A percentile compares a stretch with the other conserved stretches of the same genome.
These are phyloP conservation scores for Allomyces macrogynus DNA, from an alignment of 192 early-diverging fungal genomes.

Conservation along the genomic window DNA sequence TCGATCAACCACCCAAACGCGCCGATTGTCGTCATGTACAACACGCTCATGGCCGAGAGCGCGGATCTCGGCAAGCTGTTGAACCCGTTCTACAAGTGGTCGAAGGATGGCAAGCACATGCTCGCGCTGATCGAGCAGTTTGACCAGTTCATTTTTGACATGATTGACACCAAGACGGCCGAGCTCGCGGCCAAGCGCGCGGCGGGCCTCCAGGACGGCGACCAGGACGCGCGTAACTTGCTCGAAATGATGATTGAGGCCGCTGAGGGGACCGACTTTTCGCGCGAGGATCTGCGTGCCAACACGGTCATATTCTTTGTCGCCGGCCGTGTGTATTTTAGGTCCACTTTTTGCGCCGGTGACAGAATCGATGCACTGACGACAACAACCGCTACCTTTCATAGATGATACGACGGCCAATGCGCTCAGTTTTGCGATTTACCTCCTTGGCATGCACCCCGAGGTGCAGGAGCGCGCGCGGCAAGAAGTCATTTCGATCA, in stretches of 20 bases:
- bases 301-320: background rate
- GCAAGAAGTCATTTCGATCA: background rate
- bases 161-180: background rate
- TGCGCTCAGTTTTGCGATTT: background rate
- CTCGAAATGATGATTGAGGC: background rate
- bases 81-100: background rate
- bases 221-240: background rate
- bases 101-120: background rate
- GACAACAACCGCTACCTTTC: background rate
- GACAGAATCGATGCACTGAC: no score
- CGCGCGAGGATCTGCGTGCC: background rate
- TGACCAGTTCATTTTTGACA: background rate
- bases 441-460: background rate
- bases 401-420: background rate
- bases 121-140: background rate
- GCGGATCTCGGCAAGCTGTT: background rate
- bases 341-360: background rate
- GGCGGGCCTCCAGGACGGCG: background rate
- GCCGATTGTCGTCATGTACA: background rate
- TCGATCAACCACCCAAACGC: background rate
- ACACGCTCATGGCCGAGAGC: background rate
- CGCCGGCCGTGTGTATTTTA: background rate
- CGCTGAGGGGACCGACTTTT: background rate
- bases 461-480: background rate
- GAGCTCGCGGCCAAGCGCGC: background rate